Evolutionary conservation across 805 yeast species (phyloP).

Genomic region (Lipomyces orientalis): DNA sequence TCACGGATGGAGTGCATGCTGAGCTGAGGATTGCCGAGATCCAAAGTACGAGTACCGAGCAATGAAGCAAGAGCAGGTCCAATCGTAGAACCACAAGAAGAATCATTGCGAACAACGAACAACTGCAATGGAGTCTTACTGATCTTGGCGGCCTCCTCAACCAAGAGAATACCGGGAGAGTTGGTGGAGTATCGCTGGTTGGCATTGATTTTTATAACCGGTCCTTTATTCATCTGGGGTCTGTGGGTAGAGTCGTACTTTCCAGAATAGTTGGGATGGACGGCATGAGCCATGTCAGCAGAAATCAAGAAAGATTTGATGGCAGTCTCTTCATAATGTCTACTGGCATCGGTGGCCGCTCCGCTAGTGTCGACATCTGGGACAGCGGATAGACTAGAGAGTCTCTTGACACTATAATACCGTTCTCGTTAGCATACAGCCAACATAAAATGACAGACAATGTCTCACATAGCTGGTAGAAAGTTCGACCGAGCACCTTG

Average conservation of each 20-base stretch:
- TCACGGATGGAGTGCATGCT: constrained; percentile 89
- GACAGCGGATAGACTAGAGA: constrained; percentile 38
- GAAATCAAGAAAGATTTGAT: constrained; percentile 82
- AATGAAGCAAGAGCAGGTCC: constrained; percentile 92
- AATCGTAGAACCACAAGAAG: constrained; percentile 95
- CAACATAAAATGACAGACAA: neutral
- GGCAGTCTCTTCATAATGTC: constrained; percentile 38
- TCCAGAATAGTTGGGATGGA: constrained; percentile 86
- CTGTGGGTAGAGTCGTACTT: constrained; percentile 78
- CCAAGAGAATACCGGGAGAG: constrained; percentile 80
- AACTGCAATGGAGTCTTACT: constrained; percentile 83
- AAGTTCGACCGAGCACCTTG: constrained; percentile 97
- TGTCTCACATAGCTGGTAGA: constrained; percentile 65
- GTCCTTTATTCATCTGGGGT: constrained; percentile 85
- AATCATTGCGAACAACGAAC: constrained; percentile 90
- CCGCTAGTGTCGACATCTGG: constrained; percentile 44
- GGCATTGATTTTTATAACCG: constrained; percentile 91
- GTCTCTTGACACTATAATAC: constrained; percentile 27
- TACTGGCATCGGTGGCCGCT: constrained; percentile 7
- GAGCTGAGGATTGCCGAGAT: constrained; percentile 80
- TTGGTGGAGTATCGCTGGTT: constrained; percentile 96
- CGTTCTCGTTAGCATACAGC: neutral
- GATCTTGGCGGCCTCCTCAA: constrained; percentile 71
- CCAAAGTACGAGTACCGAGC: constrained; percentile 50
- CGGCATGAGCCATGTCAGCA: constrained; percentile 96